Evolutionary conservation across 352 stramenopile genomes (phyloP).

Genomic region (Globisporangium okanoganense): DNA sequence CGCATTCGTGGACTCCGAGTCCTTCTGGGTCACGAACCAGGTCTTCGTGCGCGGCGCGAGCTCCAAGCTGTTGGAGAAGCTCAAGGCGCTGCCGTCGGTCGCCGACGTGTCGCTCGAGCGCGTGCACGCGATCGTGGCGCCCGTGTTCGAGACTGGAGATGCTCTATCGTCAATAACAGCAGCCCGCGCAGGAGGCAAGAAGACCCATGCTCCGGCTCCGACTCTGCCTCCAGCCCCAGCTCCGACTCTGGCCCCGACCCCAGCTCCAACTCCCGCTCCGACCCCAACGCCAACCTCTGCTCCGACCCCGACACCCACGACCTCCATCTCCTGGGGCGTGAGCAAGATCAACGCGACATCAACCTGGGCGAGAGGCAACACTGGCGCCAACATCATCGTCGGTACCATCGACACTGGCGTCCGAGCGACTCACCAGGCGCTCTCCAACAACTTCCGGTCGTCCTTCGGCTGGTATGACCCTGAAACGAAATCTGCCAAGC

Average conservation of each 20-base stretch:
- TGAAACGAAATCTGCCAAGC: conserved; percentile 4
- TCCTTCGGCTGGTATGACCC: conserved; percentile 16
- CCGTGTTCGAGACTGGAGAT: neutral
- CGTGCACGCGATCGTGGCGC: neutral
- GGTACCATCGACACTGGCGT: conserved; percentile 30
- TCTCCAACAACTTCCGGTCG: conserved; percentile 18
- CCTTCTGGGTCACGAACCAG: neutral
- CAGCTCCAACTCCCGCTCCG: neutral
- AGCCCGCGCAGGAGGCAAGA: neutral
- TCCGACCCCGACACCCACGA: neutral
- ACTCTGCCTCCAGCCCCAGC: too few species aligned
- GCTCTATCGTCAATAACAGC: neutral
- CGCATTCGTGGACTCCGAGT: neutral
- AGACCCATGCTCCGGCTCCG: neutral
- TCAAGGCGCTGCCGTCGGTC: neutral
- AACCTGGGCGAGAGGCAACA: conserved; percentile 44
- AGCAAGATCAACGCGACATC: conserved; percentile 1
- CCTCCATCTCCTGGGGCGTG: neutral
- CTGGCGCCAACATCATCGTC: conserved; percentile 19
- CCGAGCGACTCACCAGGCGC: conserved; percentile 12
- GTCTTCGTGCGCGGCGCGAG: neutral
- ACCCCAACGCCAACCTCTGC: too few species aligned
- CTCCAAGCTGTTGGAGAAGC: neutral
- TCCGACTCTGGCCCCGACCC: neutral
- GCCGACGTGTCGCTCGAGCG: neutral